phyloP scores from a whole-genome alignment of 495 filamentous ascomycete genomes.

The Aspergillus nanangensis region DNA sequence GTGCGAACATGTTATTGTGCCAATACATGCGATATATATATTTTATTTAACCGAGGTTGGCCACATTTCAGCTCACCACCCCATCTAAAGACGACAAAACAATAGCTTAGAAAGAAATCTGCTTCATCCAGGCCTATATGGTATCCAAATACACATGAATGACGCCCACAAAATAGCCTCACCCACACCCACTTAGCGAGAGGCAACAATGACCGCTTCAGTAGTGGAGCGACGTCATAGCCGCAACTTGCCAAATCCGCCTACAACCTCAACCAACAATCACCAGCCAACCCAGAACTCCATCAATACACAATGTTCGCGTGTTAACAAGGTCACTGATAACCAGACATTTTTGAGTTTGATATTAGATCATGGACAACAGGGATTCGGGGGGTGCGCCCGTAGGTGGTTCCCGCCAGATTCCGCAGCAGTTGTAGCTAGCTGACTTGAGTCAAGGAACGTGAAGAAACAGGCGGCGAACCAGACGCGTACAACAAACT shows the following conservation, averaged over 20 bases:
- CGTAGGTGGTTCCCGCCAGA: background rate
- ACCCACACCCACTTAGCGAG: background rate
- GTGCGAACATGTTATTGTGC: too few species aligned
- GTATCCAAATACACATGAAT: too few species aligned
- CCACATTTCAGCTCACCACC: too few species aligned
- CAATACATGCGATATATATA: too few species aligned
- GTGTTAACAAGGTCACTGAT: background rate
- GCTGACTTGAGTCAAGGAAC: constrained; percentile 3
- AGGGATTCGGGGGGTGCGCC: background rate
- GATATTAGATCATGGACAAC: constrained; percentile 8
- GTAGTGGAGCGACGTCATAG: constrained; percentile 26
- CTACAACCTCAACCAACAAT: constrained; percentile 9
- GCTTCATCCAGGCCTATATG: too few species aligned
- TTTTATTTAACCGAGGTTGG: too few species aligned
- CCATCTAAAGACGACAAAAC: too few species aligned
- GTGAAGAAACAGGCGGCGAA: constrained; percentile 37
- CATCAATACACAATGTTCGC: constrained; percentile 12
- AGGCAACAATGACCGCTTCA: background rate
- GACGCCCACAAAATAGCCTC: too few species aligned
- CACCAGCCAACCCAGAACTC: background rate
- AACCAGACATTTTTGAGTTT: background rate
- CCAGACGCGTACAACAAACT: constrained; percentile 42
- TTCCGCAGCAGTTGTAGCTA: constrained; percentile 2
- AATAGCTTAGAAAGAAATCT: too few species aligned
- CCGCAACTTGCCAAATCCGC: constrained; percentile 13